Base-by-base conservation (phyloP, 2,329 filamentous ascomycete species). In the Pezicula neosporulosa region DNA sequence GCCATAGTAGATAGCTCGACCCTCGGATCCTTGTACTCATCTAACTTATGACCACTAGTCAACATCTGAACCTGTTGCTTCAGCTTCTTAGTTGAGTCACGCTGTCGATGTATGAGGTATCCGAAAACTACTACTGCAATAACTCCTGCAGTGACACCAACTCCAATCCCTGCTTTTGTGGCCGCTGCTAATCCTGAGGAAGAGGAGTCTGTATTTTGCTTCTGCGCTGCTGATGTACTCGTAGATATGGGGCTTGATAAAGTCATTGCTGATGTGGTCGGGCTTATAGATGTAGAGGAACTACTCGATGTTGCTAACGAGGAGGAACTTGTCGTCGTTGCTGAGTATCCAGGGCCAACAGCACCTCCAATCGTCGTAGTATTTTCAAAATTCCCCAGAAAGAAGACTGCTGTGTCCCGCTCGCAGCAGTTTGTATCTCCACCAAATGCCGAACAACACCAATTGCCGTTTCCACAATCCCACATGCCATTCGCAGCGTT, bases 71-170 rank as follows among this genome's bases (percentile, higher is more conserved):
- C 38, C 35, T 37, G 46, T 48, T 48, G 51, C 12, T 28, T 41
- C 44, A 18, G 48, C 30, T 47, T 44, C 47, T 47, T 49, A 44
- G 38, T 50, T n/a, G 21, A 45, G 41, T 12, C 47, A 33, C 48
- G 45, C 51, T 28, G 51, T n/a, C 37, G 4, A 10, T 39, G 13
- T 10, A 39, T 19, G 10, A 39, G 19, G 13, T 16, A 39, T 16
- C 12, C 37, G 19, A 39, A 19, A 13, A 19, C 37, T 10, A 39
- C 16, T 15, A 39, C n/a, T 12, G n/a, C 37, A 3, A 39, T n/a
- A 39, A 39, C 15, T 39, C 37, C 37, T 2, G 13, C 37, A 39
- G 37, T 19, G 2, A 15, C 37, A 19, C 37, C 15, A n/a, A 39
- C 16, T 13, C 37, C 37, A 18, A 39, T 39, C 3, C 37, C 37